Base-by-base conservation (phyloP, 2,329 filamentous ascomycete genomes). In the Talaromyces atroroseus region DNA sequence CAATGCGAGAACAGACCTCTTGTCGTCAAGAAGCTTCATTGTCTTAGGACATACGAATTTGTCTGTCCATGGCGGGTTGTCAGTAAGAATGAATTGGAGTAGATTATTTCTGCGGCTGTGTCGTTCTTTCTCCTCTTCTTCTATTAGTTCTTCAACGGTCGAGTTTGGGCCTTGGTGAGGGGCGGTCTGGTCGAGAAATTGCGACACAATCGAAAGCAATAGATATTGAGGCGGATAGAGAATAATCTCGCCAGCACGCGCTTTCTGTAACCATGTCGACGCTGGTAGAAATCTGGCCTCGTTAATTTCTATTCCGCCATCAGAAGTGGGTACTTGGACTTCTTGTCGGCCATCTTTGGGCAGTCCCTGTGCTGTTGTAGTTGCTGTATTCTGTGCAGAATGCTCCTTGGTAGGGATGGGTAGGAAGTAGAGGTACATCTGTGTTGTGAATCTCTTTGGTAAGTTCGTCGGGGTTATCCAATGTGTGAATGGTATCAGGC, bases 351-450 rank as follows among this genome's bases (percentile, higher is more conserved):
- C 66, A 64, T 76, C 68, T 62, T 76, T 62, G 48, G 73, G 49
- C 44, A 70, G 60, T 61, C 74, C 59, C 66, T 72, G 63, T 6
- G 51, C 46, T 26, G 26, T 38, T 26, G 10, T 40, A 12, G n/a
- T 34, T 20, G 7, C 59, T 64, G 32, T 42, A 40, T 14, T 40
- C 4, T n/a, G 36, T 64, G 66, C 61, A 73, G 50, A 2, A 62
- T 60, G 34, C 66, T 66, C 24, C 5, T 29, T 18, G 4, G 24
- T 20, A 48, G 73, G 70, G 11, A 86, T 73, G 0, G 91, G 91
- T 2, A 96, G 80, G 71, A 95, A 86, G 73, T 96, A 96, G 11
- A 97, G 71, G 73, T 97, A 99, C 92, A 97, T 97, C 69, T 96
- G 92, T 0, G 92, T 96, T 0, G 89, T 90, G 74, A 95, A 99